Percentiles rank a stretch among this genome's conserved stretches.
phyloP scores from a whole-genome alignment of 805 yeast genomes.

The Schizosaccharomyces lindneri region DNA sequence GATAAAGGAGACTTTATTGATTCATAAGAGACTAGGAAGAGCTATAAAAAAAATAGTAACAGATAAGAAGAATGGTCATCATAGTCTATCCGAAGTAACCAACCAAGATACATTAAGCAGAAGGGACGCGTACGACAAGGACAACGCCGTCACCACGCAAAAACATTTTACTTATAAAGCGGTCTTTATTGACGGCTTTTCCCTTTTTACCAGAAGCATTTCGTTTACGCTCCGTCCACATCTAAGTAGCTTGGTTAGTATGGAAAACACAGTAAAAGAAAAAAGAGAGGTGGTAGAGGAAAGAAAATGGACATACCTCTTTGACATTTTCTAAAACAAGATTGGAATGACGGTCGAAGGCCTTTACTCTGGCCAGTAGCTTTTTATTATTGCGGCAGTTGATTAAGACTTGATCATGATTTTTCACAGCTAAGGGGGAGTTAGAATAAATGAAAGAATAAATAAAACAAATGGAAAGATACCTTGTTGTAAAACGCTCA shows the following conservation, averaged over 20 bases:
- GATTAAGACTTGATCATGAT: slow-evolving; percentile 54
- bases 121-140: slow-evolving; percentile 30
- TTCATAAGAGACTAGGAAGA: no score
- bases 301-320: slow-evolving; percentile 23
- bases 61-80: no score
- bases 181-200: slow-evolving; percentile 37
- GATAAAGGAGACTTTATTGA: no score
- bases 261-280: neutral
- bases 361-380: slow-evolving; percentile 64
- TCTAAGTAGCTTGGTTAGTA: slow-evolving; percentile 8
- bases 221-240: slow-evolving; percentile 41
- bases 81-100: no score
- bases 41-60: no score
- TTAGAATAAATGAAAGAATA: neutral
- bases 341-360: slow-evolving; percentile 89
- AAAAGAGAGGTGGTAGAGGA: neutral
- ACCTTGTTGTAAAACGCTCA: slow-evolving; percentile 50
- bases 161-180: slow-evolving; percentile 75
- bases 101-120: neutral
- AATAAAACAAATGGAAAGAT: neutral
- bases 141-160: slow-evolving; percentile 90
- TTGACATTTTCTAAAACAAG: slow-evolving; percentile 79
- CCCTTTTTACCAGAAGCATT: slow-evolving; percentile 47
- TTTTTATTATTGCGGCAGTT: slow-evolving; percentile 86
- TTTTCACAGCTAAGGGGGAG: slow-evolving; percentile 28